These are phyloP conservation scores for Pleurozium schreberi DNA, from an alignment of 225 moss, liverwort and hornwort species.

Conservation along the genomic window DNA sequence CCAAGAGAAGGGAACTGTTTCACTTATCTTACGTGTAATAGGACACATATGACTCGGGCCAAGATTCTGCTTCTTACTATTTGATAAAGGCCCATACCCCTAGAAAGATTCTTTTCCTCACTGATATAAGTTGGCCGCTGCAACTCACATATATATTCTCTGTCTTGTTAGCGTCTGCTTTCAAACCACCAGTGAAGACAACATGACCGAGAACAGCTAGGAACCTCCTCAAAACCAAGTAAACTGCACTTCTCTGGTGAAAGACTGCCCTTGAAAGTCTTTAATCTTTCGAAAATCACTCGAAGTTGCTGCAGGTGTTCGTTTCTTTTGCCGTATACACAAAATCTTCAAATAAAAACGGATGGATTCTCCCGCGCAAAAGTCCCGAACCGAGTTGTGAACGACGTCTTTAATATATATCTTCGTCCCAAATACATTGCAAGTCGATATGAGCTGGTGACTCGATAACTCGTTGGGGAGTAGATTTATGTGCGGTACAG, in stretches of 20 bases:
- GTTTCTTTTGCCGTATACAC: neutral
- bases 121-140: neutral
- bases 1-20: neutral
- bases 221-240: neutral
- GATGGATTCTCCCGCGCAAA: too few relatives aligned
- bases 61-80: neutral
- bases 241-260: neutral
- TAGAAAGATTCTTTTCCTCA: neutral
- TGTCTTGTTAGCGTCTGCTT: neutral
- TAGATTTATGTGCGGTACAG: too few relatives aligned
- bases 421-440: too few relatives aligned
- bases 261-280: neutral
- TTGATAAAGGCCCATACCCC: neutral
- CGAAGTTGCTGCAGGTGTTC: neutral
- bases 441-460: too few relatives aligned
- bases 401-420: neutral
- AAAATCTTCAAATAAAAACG: neutral
- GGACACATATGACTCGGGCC: neutral
- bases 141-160: neutral
- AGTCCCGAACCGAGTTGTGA: neutral
- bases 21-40: neutral
- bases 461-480: too few relatives aligned
- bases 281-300: neutral
- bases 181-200: neutral
- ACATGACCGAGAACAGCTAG: neutral